Base-by-base conservation (phyloP, 306 rosid genomes). In the Vigna angularis region DNA sequence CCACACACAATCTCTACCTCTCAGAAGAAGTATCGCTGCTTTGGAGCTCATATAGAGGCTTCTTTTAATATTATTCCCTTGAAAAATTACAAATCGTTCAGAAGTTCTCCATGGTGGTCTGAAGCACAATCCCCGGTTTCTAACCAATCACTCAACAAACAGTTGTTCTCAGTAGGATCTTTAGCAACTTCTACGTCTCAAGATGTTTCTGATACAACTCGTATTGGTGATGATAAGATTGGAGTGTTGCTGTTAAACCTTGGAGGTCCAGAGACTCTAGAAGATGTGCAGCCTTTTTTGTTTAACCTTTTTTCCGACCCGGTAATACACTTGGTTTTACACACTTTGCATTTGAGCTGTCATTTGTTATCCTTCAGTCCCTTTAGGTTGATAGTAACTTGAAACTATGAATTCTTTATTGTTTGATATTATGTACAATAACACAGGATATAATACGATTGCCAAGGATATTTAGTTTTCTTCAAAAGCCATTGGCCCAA, bases 251-350 rank as follows among this genome's bases (percentile, higher is more conserved):
- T 90, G 90, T 88, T 93, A 49, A 93, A 93, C 84, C 98, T 90
- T 72, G 96, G 98, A 72, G 98, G 96, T 59, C 98, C 98, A 0
- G 96, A 93, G 88, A 90, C 96, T 71, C 92, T 90, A 72, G 96
- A 93, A 36, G 98, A 93, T 70, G 97, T 93, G 86, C 94, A 93
- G 69, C 98, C 98, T 56, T 93, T 93, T 83, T 82, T 93, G 83
- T 93, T 93, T 78, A 93, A 93, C 86, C 98, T 93, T 76, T 93
- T 93, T 63, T 94, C 96, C 51, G 98, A 93, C 71, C 96, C 98
- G 79, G 98, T 66, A 66, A 20, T 42, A 66, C 36, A 10, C 53
- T 66, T 20, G 53, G 36, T 18, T 66, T 44, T 42, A 22, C 18
- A 42, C 53, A 20, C 53, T 66, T 42, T 0, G 6, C 36, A 66